Evolutionary conservation across 192 early-diverging fungal species (phyloP).

Genomic region (Jimgerdemannia flammicorona): DNA sequence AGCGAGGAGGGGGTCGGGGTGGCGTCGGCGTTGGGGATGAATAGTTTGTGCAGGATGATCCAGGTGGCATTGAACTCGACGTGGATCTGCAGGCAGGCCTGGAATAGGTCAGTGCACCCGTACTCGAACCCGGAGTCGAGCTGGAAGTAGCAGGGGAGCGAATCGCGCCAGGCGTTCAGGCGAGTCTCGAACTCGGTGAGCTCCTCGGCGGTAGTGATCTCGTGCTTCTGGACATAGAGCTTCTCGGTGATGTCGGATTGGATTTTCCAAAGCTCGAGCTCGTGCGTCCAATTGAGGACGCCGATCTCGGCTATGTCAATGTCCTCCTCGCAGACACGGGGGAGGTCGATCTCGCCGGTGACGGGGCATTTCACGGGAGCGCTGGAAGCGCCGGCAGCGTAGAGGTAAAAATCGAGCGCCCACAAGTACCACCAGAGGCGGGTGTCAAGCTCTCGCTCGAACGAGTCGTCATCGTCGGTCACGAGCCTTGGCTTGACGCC

Average conservation of each 20-base stretch:
- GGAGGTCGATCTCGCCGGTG: constrained; percentile 17
- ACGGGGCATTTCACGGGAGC: constrained; percentile 8
- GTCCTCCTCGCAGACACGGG: constrained; percentile 28
- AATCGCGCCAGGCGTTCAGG: constrained; percentile 7
- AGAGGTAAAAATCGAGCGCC: constrained; percentile 24
- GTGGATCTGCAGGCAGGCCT: constrained; percentile 24
- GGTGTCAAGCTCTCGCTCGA: constrained; percentile 29
- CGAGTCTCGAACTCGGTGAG: constrained; percentile 17
- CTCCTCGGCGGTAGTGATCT: constrained; percentile 15
- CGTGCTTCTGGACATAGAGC: constrained; percentile 19
- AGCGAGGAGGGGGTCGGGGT: constrained; percentile 14
- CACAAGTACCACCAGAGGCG: constrained; percentile 37
- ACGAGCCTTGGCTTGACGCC: constrained; percentile 29
- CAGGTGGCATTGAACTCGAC: constrained; percentile 33
- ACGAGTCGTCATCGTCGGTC: constrained; percentile 20
- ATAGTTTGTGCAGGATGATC: constrained; percentile 30
- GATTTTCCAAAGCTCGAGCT: constrained; percentile 19
- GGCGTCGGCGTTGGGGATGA: constrained; percentile 24
- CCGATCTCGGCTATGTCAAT: constrained; percentile 28
- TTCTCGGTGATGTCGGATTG: constrained; percentile 20
- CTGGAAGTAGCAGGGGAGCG: constrained; percentile 19
- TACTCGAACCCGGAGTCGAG: constrained; percentile 36
- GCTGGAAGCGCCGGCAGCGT: constrained; percentile 19
- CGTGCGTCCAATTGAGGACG: constrained; percentile 12
- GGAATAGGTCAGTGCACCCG: constrained; percentile 27